Conservation (phyloP, 2,329 filamentous ascomycete genomes). For the Colletotrichum camelliae region DNA sequence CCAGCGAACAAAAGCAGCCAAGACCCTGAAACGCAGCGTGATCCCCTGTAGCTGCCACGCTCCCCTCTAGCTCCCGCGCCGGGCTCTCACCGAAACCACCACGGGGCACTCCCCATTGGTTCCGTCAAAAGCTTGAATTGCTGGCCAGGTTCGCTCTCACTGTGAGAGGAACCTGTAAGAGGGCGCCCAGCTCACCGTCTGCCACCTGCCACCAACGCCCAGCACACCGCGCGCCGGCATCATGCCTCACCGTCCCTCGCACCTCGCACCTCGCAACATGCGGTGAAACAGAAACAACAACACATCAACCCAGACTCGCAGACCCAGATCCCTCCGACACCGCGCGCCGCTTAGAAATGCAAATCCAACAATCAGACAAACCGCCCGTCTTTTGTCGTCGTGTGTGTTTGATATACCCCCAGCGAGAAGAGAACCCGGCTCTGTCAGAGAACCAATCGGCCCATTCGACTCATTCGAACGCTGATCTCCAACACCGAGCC, state of each 20-base stretch:
- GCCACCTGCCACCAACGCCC: neutral
- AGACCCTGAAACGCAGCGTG: neutral
- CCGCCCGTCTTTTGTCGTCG: neutral
- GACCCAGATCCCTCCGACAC: neutral
- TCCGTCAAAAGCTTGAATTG: neutral
- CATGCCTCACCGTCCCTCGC: neutral
- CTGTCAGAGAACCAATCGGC: neutral
- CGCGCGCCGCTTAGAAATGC: neutral
- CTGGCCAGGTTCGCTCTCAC: neutral
- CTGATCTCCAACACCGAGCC: neutral
- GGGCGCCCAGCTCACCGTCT: neutral
- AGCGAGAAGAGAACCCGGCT: neutral
- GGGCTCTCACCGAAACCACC: neutral
- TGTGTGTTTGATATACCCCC: neutral
- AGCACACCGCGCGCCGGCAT: neutral
- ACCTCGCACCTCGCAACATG: neutral
- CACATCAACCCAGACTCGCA: neutral
- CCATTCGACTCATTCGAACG: neutral
- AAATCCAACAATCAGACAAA: neutral
- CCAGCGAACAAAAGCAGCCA: neutral
- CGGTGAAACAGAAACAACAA: conserved; percentile 11
- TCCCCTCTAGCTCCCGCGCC: neutral
- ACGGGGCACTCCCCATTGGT: neutral
- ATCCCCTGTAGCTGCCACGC: neutral
- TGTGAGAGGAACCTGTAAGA: neutral